Conservation (phyloP, 176 grass and related monocot species). For the Poa pratensis region DNA sequence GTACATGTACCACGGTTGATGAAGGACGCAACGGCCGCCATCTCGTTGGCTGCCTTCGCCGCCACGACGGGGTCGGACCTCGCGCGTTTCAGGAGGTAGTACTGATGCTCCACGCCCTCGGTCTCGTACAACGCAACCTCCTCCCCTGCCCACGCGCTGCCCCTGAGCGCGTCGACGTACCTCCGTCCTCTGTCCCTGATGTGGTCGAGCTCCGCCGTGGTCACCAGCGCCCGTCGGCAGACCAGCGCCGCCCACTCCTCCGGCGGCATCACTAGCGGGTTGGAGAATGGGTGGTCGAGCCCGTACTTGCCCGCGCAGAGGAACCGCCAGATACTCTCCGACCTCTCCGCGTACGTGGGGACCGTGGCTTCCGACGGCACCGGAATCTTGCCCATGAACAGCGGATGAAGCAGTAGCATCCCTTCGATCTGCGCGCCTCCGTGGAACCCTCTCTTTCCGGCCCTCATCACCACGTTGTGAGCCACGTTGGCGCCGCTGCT, state of each 20-base stretch:
- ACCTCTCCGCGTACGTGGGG: background rate
- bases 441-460: background rate
- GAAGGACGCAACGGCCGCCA: conserved; percentile 39
- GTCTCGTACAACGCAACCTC: conserved; percentile 50
- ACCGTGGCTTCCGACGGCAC: conserved; percentile 42
- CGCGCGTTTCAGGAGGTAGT: conserved; percentile 16
- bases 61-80: background rate
- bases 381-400: conserved; percentile 49
- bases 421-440: conserved; percentile 37
- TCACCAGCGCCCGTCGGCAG: conserved; percentile 52
- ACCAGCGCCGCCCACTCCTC: conserved; percentile 44
- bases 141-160: conserved; percentile 58
- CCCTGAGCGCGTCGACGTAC: conserved; percentile 57
- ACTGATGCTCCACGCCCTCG: conserved; percentile 38
- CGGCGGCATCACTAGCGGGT: conserved; percentile 42
- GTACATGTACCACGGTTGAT: background rate
- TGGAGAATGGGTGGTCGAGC: conserved; percentile 58
- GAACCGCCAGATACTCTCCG: conserved; percentile 30
- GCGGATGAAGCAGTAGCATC: conserved; percentile 58
- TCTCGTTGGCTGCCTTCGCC: conserved; percentile 13
- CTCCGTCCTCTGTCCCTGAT: conserved; percentile 46
- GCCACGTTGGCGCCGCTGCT: conserved; percentile 64
- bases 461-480: conserved; percentile 52
- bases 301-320: conserved; percentile 30
- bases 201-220: conserved; percentile 43